Conservation (phyloP, 768 basidiomycete species). For the Macrolepiota dolichaula region DNA sequence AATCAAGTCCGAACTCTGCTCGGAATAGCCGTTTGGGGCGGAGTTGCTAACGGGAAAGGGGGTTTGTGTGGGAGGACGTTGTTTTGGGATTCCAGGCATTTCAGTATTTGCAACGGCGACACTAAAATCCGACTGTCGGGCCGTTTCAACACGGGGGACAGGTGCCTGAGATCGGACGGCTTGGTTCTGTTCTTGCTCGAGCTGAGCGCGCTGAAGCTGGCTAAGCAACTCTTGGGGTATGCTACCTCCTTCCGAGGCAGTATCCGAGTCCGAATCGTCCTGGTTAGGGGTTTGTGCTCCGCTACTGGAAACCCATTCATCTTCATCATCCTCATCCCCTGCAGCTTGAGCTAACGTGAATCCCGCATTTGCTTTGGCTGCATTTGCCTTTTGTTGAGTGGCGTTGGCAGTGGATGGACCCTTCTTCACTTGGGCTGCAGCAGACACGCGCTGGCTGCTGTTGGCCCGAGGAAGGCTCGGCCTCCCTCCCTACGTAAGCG, state of each 20-base stretch:
- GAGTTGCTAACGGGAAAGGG: conserved; percentile 8
- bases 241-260: conserved; percentile 32
- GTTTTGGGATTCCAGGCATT: conserved; percentile 3
- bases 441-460: conserved; percentile 31
- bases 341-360: conserved; percentile 56
- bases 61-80: conserved; percentile 12
- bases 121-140: conserved; percentile 31
- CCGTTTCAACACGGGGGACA: conserved; percentile 30
- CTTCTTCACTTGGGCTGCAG: conserved; percentile 24
- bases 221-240: conserved; percentile 18
- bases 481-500: conserved; percentile 21
- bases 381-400: conserved; percentile 23
- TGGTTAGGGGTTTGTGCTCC: conserved; percentile 66
- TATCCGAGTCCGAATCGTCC: conserved; percentile 40
- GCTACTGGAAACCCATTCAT: conserved; percentile 78
- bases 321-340: conserved; percentile 48
- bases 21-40: background rate
- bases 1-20: background rate
- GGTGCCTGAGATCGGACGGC: conserved; percentile 13
- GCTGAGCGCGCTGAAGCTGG: conserved; percentile 8
- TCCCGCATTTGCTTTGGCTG: conserved; percentile 40
- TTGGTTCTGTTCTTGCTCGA: conserved; percentile 14
- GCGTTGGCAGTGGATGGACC: conserved; percentile 22
- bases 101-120: conserved; percentile 7
- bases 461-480: conserved; percentile 25